Base-by-base conservation (phyloP, 345 rosid species). In the Nephelium lappaceum region DNA sequence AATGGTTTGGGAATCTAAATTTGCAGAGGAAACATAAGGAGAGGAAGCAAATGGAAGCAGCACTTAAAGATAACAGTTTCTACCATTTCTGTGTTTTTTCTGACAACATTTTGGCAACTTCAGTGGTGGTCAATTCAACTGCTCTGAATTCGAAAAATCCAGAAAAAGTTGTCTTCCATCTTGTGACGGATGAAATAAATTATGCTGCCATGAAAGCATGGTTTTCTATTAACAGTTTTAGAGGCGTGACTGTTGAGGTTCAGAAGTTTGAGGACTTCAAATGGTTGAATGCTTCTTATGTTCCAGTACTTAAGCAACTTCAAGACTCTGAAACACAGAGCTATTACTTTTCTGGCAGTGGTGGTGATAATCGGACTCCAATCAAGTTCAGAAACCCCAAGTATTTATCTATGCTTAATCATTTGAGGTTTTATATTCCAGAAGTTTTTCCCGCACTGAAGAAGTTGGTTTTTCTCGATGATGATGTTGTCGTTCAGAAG, bases 241-340 rank as follows among this genome's bases (percentile, higher is more conserved):
- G 78, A 74, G 95, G 97, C 81, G 91, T 91, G 64, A 86, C 96
- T 31, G 91, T 94, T 31, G 95, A 91, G 84, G 98, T 94, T 77
- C 98, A 89, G 81, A 93, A 88, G 78, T 93, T 93, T 71, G 98
- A 93, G 80, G 98, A 94, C 77, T 94, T 94, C 69, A 89, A 84
- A 80, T 94, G 98, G 98, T 77, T 94, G 69, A 94, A 94, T 86
- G 98, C 95, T 75, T 91, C 96, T 70, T 94, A 93, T 81, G 98
- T 93, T 71, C 98, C 98, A 0, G 98, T 94, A 81, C 91, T 94
- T 36, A 94, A 93, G 90, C 98, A 94, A 88, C 92, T 94, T 9
- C 98, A 94, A 80, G 98, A 94, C 83, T 90, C 97, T 2, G 96
- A 91, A 55, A 94, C 98, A 8, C 92, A 94, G 81, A 93, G 87